Evolutionary conservation across 2,329 filamentous ascomycete species (phyloP).

Genomic region (Cercospora sp.): DNA sequence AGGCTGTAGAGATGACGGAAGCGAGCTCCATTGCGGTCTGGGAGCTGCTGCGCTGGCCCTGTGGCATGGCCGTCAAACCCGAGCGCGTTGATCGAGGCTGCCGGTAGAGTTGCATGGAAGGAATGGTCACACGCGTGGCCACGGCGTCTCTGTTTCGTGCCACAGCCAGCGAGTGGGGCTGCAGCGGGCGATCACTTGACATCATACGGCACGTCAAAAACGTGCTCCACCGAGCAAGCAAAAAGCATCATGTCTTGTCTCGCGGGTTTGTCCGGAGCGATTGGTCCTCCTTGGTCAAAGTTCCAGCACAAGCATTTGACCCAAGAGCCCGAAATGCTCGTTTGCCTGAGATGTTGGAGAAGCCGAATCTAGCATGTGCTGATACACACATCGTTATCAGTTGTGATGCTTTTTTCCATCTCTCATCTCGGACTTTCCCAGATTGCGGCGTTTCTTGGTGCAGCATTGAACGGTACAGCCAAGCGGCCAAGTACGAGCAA

Average conservation of each 20-base stretch:
- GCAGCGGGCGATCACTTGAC: neutral
- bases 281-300: neutral
- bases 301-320: neutral
- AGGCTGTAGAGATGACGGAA: slow-evolving; percentile 5
- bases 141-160: neutral
- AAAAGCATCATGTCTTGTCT: slow-evolving; percentile 13
- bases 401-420: neutral
- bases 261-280: neutral
- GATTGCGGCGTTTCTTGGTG: neutral
- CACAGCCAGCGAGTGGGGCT: neutral
- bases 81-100: neutral
- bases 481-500: neutral
- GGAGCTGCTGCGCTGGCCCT: neutral
- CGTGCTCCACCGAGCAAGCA: slow-evolving; percentile 13
- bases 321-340: neutral
- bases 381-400: neutral
- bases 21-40: neutral
- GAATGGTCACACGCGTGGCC: slow-evolving; percentile 9
- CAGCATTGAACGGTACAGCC: neutral
- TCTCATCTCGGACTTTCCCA: neutral
- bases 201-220: slow-evolving; percentile 7
- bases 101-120: neutral
- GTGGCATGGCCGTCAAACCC: neutral
- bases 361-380: neutral
- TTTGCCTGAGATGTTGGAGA: neutral